Evolutionary conservation across 2,329 filamentous ascomycete genomes (phyloP), one percentile per base, ranked within the genome.

Genomic region (Whalleya microplaca): DNA sequence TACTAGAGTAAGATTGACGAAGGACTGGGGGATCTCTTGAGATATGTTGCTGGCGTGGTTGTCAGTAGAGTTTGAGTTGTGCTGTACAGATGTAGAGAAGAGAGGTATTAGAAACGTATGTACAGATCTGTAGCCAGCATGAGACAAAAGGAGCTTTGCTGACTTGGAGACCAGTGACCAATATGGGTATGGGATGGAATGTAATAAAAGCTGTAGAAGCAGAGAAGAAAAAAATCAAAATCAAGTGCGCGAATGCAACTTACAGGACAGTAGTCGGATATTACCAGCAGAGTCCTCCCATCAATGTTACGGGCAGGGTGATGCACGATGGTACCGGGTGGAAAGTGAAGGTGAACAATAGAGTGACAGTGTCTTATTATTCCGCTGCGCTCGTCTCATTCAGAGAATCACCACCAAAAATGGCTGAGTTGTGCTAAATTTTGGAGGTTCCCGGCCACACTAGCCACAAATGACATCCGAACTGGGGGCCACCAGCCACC

Each of bases 371-470:
- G 43, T 60, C 55, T 46, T 63, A 52, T 55, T 63, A 59, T 55
- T 54, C 54, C 54, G 57, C 59, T 56, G 58, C 55, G 55, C 57
- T 59, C 54, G 60, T 68, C 64, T 63, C 58, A 60, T 60, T 60
- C 56, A 63, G 51, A 14, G 32, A n/a, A 54, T 51, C 43, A 50
- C 58, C 42, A 55, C 54, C 16, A 14, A 27, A n/a, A 46, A 45
- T 56, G 43, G 44, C 43, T 43, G 53, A 55, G 59, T 62, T 63
- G n/a, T n/a, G 68, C 65, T 68, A 63, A 63, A 66, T 70, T 70
- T 69, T 68, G 61, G 58, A 67, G 67, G 63, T 66, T 64, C 64
- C 51, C 63, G 59, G 53, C 52, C 42, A 48, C 51, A 48, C 61
- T 53, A 64, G 62, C 59, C 60, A 62, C 61, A 61, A 53, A 47